These are phyloP conservation scores for Tolypocladium endophyticum DNA, from an alignment of 2,329 filamentous ascomycete species.

Conservation along the genomic window DNA sequence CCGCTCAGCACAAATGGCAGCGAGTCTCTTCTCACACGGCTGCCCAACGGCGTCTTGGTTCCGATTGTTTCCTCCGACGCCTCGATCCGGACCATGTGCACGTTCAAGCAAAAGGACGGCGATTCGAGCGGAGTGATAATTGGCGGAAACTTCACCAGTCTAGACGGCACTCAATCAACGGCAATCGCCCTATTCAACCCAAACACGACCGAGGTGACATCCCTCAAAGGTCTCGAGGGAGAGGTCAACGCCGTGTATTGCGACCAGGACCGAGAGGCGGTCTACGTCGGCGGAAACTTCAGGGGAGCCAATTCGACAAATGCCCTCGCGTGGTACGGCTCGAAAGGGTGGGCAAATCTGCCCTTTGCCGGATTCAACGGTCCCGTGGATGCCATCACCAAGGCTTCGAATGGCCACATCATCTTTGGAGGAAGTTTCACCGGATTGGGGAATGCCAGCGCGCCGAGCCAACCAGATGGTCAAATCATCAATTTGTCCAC, in stretches of 20 bases:
- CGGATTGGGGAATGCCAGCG: conserved; percentile 70
- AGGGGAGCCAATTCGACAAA: conserved; percentile 73
- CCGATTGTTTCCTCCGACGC: conserved; percentile 69
- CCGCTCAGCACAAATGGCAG: conserved; percentile 63
- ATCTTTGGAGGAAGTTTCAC: conserved; percentile 89
- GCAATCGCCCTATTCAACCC: conserved; percentile 77
- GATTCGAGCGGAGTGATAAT: conserved; percentile 66
- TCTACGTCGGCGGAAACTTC: conserved; percentile 88
- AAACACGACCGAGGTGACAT: conserved; percentile 55
- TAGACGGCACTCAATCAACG: conserved; percentile 64
- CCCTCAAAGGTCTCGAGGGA: conserved; percentile 73
- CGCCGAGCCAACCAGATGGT: conserved; percentile 53
- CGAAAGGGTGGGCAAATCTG: conserved; percentile 63
- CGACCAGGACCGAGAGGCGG: conserved; percentile 63
- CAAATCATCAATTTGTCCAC: conserved; percentile 77
- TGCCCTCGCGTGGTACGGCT: conserved; percentile 69
- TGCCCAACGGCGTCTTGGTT: conserved; percentile 78
- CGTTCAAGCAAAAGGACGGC: conserved; percentile 58
- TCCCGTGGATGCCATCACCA: conserved; percentile 75
- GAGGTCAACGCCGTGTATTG: conserved; percentile 76
- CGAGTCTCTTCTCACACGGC: conserved; percentile 66
- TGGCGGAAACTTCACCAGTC: conserved; percentile 90
- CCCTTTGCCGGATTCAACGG: conserved; percentile 94
- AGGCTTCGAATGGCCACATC: conserved; percentile 70
- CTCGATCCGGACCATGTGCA: conserved; percentile 80